Conservation (phyloP, 2,329 filamentous ascomycete species). For the Pseudogymnoascus sp. region DNA sequence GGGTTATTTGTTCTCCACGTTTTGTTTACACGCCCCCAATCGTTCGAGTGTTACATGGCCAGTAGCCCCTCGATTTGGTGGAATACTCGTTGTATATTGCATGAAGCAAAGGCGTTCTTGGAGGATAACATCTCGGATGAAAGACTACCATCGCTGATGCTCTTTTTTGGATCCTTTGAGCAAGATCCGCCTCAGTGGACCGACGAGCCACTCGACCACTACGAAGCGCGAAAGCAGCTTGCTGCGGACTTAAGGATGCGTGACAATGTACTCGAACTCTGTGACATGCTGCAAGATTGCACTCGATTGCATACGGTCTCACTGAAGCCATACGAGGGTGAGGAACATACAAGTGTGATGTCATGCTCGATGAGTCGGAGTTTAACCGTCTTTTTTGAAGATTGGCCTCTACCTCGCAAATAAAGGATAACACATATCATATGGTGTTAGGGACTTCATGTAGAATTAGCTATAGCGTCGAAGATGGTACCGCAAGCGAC, state of each 20-base stretch:
- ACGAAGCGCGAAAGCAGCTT: background rate
- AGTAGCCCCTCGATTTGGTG: conserved; percentile 3
- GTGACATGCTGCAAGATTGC: background rate
- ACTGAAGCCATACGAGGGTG: background rate
- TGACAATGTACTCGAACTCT: background rate
- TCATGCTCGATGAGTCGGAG: conserved; percentile 4
- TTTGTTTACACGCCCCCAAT: background rate
- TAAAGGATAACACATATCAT: background rate
- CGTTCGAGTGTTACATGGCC: background rate
- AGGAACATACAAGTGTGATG: conserved; percentile 4
- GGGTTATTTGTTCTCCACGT: background rate
- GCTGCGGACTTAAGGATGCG: background rate
- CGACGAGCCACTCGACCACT: background rate
- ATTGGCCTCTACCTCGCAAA: background rate
- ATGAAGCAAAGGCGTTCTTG: background rate
- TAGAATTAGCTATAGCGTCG: background rate
- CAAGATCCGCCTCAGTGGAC: background rate
- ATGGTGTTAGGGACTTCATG: background rate
- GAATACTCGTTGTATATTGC: background rate
- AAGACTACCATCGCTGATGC: background rate
- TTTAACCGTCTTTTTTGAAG: background rate
- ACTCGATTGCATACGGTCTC: background rate
- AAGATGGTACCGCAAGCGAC: background rate
- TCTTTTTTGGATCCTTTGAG: background rate
- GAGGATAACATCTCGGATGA: background rate